Evolutionary conservation across 768 basidiomycete species (phyloP).

Genomic region (Pleurotus salmoneostramineus): DNA sequence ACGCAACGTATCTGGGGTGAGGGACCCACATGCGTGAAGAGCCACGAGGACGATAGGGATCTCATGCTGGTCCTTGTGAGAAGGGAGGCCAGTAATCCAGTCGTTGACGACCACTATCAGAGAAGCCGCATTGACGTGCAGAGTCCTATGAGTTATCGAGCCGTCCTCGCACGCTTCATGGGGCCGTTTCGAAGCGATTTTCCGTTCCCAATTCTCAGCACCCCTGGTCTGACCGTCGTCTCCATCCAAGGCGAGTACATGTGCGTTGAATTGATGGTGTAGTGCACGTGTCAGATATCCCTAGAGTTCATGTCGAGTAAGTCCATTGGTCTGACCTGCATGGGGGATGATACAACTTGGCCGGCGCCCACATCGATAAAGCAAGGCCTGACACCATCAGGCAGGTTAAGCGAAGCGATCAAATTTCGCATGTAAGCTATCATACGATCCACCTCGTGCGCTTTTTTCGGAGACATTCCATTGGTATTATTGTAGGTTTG

Average conservation of each 20-base stretch:
- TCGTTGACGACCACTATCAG: conserved; percentile 42
- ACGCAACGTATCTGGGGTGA: conserved; percentile 64
- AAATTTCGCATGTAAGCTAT: conserved; percentile 43
- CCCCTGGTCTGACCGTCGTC: conserved; percentile 56
- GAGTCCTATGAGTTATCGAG: conserved; percentile 51
- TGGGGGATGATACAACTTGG: conserved; percentile 37
- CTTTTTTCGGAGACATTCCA: conserved; percentile 77
- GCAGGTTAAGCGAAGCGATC: conserved; percentile 19
- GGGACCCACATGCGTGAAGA: conserved; percentile 73
- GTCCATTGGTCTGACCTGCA: background rate
- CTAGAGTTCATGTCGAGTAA: conserved; percentile 22
- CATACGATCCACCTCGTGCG: conserved; percentile 70
- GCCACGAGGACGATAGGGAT: conserved; percentile 60
- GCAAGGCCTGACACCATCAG: conserved; percentile 17
- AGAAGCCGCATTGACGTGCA: conserved; percentile 47
- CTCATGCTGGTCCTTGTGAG: conserved; percentile 1
- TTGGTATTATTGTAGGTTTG: conserved; percentile 11
- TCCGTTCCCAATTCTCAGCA: conserved; percentile 39
- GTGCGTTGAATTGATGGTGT: conserved; percentile 25
- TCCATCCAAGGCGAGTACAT: conserved; percentile 67
- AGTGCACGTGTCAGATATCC: conserved; percentile 61
- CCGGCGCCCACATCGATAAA: conserved; percentile 76
- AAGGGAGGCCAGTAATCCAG: conserved; percentile 38
- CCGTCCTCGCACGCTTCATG: conserved; percentile 11
- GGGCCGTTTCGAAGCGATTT: background rate